phyloP scores from a whole-genome alignment of 169 alveolate species.

The Toxoplasma gondii region DNA sequence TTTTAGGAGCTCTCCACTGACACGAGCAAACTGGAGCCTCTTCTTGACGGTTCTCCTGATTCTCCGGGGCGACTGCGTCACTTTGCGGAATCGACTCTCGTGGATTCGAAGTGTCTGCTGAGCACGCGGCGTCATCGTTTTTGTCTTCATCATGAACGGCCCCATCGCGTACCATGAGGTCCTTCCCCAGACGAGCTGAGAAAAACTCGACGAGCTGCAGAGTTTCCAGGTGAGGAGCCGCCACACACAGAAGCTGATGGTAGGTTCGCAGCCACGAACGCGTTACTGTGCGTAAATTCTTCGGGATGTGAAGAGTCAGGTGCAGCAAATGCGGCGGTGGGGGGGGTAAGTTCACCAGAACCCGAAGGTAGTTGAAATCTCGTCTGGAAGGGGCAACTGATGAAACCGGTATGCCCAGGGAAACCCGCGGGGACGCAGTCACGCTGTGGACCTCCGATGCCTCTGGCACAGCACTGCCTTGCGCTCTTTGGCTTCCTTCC shows the following conservation, averaged over 20 bases:
- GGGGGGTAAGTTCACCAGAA: background rate
- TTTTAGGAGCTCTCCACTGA: background rate
- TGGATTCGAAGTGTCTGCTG: no score
- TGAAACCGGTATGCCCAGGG: background rate
- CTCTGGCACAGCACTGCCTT: background rate
- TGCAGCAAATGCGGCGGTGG: background rate
- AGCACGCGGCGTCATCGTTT: no score
- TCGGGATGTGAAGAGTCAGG: background rate
- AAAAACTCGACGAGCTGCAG: background rate
- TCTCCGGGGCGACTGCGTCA: no score
- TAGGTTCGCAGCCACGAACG: slow-evolving; percentile 21
- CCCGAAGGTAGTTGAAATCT: slow-evolving; percentile 4
- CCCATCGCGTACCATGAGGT: background rate
- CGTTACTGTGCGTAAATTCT: background rate
- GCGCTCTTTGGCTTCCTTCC: background rate
- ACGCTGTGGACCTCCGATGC: background rate
- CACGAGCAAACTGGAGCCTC: no score
- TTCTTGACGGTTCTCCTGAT: no score
- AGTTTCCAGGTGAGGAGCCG: background rate
- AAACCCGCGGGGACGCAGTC: background rate
- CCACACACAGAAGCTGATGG: background rate
- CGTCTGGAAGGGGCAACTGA: background rate
- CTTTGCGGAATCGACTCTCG: no score
- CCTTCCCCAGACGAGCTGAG: background rate
- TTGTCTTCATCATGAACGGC: no score